Percentiles rank a stretch among this genome's conserved stretches.
Conservation (phyloP, 768 basidiomycete species). For the Podaxis carcinomalis region DNA sequence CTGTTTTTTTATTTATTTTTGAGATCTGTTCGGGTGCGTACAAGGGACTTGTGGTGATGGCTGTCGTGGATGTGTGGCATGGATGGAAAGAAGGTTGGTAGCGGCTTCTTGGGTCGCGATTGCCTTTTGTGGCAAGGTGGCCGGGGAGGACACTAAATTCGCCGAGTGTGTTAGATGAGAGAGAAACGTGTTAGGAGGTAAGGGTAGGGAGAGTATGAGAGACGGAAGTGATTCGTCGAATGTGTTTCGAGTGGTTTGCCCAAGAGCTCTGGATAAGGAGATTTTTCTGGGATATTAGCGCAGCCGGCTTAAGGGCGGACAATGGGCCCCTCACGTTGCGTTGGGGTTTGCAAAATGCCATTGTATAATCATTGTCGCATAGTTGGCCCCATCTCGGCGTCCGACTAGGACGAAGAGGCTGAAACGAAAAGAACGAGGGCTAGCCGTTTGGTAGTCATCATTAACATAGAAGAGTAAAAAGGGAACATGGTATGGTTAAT, state of each 20-base stretch:
- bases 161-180: neutral
- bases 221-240: neutral
- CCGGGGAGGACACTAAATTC: neutral
- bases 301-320: too few species aligned
- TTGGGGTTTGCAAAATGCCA: too few species aligned
- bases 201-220: neutral
- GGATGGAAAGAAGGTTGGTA: neutral
- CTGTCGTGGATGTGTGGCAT: neutral
- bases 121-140: neutral
- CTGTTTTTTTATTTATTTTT: neutral
- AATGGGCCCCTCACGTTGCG: too few species aligned
- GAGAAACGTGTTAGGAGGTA: neutral
- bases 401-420: neutral
- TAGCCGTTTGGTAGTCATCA: neutral
- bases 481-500: neutral
- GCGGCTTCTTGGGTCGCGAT: neutral
- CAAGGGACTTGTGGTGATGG: neutral
- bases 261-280: too few species aligned
- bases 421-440: neutral
- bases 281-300: too few species aligned
- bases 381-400: too few species aligned
- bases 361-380: too few species aligned
- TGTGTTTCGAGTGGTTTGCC: neutral
- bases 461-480: neutral
- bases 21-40: neutral